Evolutionary conservation across 768 basidiomycete genomes (phyloP), one percentile per base, ranked within the genome.

Genomic region (Rhodotorula diobovata): DNA sequence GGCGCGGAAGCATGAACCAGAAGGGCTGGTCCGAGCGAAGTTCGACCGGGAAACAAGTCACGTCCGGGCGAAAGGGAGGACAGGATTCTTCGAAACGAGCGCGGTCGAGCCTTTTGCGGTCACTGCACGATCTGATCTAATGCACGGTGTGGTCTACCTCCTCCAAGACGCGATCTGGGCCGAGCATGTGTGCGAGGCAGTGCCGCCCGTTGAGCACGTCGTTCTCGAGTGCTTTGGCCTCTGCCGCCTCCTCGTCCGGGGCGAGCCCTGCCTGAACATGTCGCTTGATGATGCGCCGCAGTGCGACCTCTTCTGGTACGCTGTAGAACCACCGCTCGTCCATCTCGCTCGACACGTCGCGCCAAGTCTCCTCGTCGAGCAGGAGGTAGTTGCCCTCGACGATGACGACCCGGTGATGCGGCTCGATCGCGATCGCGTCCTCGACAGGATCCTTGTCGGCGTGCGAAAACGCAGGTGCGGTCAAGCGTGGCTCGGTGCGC

Each of bases 291-390:
- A 59, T 35, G 28, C 57, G 39, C 5, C 41, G 7, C 16, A 59
- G n/a, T 15, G 57, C 57, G 12, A 39, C 37, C 15, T n/a, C 57
- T 41, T 59, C 57, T 3, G 25, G 25, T 25, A 59, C 57, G 57
- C 37, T 21, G 57, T 59, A 59, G 28, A 59, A 41, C 57, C 57
- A 59, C 12, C 57, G 57, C 57, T 59, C 57, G 57, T 59, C 57
- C 28, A 43, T n/a, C 57, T 41, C 57, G 41, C 20, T 28, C 28
- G 57, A 28, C 28, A 59, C 41, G 14, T 39, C 16, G 25, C 28
- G 15, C 57, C 57, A 59, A 15, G 28, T 25, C 39, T 11, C 28
- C 41, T 41, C 28, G 41, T 59, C 57, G 41, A 59, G 57, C 16
- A 37, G 25, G 39, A 59, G 57, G 57, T 41, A 59, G 15, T 39